phyloP scores from a whole-genome alignment of 345 rosid genomes.

The Salix dunnii region DNA sequence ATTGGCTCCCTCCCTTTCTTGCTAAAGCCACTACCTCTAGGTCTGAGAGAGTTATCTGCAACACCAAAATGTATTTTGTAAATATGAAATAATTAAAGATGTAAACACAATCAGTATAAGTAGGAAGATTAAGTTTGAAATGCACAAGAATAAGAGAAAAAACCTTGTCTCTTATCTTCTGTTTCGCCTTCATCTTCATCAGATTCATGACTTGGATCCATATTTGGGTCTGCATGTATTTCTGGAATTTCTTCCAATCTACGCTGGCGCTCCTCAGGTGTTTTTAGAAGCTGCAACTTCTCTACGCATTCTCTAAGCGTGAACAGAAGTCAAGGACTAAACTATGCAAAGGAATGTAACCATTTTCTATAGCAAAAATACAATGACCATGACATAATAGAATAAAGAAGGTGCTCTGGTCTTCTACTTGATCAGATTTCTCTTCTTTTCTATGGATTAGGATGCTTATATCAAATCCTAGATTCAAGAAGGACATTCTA shows the following conservation, averaged over 20 bases:
- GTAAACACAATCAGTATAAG: background rate
- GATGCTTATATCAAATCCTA: background rate
- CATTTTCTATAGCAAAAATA: background rate
- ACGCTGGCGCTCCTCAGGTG: conserved; percentile 92
- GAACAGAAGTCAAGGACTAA: conserved; percentile 55
- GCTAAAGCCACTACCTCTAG: conserved; percentile 61
- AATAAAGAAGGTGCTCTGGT: background rate
- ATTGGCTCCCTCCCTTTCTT: conserved; percentile 74
- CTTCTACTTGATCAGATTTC: background rate
- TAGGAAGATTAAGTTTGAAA: conserved; percentile 1
- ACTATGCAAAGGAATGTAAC: background rate
- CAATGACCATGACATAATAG: background rate
- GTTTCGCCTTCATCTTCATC: conserved; percentile 75
- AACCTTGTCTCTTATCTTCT: conserved; percentile 74
- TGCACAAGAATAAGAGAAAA: background rate
- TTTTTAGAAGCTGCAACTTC: conserved; percentile 85
- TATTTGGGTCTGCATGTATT: conserved; percentile 89
- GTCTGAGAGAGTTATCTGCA: conserved; percentile 55
- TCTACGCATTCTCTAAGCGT: conserved; percentile 99
- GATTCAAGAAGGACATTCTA: background rate
- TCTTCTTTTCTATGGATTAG: background rate
- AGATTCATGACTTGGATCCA: conserved; percentile 94
- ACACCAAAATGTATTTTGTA: conserved; percentile 25
- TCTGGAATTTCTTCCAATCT: conserved; percentile 93
- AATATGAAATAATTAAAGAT: conserved; percentile 7